phyloP scores from a whole-genome alignment of 805 yeast genomes.

The Saccharomycopsis guyanensis region DNA sequence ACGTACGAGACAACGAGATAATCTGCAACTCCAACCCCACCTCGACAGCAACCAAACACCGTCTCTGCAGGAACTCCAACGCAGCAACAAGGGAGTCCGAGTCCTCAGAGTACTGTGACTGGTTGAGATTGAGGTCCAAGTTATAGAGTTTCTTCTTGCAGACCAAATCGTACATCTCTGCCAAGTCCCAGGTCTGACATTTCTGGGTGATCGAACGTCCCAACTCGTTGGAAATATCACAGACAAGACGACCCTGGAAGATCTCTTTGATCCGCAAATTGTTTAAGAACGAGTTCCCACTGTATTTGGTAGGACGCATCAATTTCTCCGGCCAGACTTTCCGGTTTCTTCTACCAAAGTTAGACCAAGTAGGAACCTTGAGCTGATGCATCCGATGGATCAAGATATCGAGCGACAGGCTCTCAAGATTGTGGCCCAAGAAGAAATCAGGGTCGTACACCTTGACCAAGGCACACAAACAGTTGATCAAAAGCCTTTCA shows the following conservation, averaged over 20 bases:
- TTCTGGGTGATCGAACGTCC: slow-evolving; percentile 87
- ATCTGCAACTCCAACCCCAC: slow-evolving; percentile 80
- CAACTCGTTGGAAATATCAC: slow-evolving; percentile 91
- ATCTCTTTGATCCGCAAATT: slow-evolving; percentile 57
- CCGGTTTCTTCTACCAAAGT: slow-evolving; percentile 75
- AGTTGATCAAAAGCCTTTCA: slow-evolving; percentile 67
- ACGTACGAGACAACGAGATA: slow-evolving; percentile 78
- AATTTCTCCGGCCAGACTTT: slow-evolving; percentile 72
- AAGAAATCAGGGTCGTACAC: slow-evolving; percentile 83
- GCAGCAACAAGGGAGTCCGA: slow-evolving; percentile 62
- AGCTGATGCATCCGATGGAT: slow-evolving; percentile 74
- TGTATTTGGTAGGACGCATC: slow-evolving; percentile 32
- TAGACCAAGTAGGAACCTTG: slow-evolving; percentile 67
- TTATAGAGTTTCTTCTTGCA: slow-evolving; percentile 56
- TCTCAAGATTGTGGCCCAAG: slow-evolving; percentile 81
- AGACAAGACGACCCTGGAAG: slow-evolving; percentile 76
- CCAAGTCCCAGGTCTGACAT: slow-evolving; percentile 90
- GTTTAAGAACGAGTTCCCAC: slow-evolving; percentile 39
- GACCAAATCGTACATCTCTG: slow-evolving; percentile 82
- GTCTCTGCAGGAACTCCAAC: slow-evolving; percentile 56
- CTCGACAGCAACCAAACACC: slow-evolving; percentile 65
- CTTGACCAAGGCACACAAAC: slow-evolving; percentile 65
- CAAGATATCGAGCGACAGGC: slow-evolving; percentile 68
- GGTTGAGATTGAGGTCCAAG: slow-evolving; percentile 66
- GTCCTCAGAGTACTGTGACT: slow-evolving; percentile 58